Evolutionary conservation across 768 basidiomycete genomes (phyloP), one percentile per base, ranked within the genome.

Genomic region (Serendipita vermifera): DNA sequence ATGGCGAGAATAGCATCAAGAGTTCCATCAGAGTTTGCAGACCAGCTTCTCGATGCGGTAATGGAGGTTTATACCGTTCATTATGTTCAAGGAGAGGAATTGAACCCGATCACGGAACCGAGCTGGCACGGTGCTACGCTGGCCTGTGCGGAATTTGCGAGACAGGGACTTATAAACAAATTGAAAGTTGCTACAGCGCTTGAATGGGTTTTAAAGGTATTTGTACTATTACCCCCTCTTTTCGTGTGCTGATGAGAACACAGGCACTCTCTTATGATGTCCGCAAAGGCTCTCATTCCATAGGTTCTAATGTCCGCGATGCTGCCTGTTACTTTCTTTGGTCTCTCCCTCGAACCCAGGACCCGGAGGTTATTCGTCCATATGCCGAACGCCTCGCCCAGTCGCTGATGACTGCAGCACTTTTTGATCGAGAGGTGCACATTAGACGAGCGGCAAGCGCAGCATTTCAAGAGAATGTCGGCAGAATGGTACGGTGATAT

Each of bases 81-180:
- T 65, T 82, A 81, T 22, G 68, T 82, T 6, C 77, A 75, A 22
- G 80, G 76, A 5, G 79, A 80, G 13, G 85, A 86, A 64, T 73
- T 87, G 62, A 81, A 83, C 33, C 75, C 85, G 7, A 71, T 82
- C 48, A 86, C 91, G 26, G 92, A 97, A 68, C 75, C 77, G 58
- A 87, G 86, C 54, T 96, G 93, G 91, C 96, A 99, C 69, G 96
- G 96, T 3, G 85, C 89, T 11, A 90, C 84, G 65, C 74, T 98
- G 31, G 89, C 90, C 14, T 82, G 87, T 60, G 94, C 94, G 17
- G 94, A 98, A 71, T 78, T 96, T 72, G 86, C 89, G 35, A 78
- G 96, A 41, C 73, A 91, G 62, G 85, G 82, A 48, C 75, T 93
- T 54, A 72, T 97, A 22, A 66, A 74, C 15, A 67, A 73, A 32